A percentile compares a stretch with the other conserved stretches of the same genome.
Conservation (phyloP, 2,329 filamentous ascomycete genomes). For the Penicillium crustosum region DNA sequence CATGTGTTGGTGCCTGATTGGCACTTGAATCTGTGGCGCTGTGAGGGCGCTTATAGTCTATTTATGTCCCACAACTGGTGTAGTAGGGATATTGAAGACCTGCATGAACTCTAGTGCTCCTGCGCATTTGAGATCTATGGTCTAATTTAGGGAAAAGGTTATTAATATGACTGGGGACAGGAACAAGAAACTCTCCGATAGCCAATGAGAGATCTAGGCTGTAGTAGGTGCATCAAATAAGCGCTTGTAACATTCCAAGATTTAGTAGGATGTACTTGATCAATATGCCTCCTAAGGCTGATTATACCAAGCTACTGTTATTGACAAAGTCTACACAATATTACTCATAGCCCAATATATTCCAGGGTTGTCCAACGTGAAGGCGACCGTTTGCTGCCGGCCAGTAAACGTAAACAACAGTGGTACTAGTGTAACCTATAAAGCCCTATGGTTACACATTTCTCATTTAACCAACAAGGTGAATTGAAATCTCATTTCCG, state of each 20-base stretch:
- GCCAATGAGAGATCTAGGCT: conserved; percentile 1
- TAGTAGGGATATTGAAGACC: conserved; percentile 9
- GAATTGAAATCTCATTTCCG: background rate
- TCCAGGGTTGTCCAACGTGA: background rate
- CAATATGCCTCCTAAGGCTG: background rate
- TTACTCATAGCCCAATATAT: background rate
- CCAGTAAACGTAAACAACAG: background rate
- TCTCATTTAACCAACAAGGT: background rate
- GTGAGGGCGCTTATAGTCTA: conserved; percentile 21
- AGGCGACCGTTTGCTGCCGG: conserved; percentile 9
- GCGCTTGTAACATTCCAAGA: background rate
- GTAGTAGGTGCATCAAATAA: background rate
- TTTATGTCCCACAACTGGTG: conserved; percentile 19
- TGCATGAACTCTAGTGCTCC: background rate
- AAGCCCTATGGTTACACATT: conserved; percentile 11
- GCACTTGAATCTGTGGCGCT: conserved; percentile 9
- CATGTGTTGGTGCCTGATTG: background rate
- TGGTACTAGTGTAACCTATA: conserved; percentile 11
- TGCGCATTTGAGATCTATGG: background rate
- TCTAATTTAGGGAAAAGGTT: background rate
- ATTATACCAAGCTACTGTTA: background rate
- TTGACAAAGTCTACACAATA: background rate
- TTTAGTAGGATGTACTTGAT: background rate
- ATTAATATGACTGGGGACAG: background rate
- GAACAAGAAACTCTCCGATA: background rate